Conservation (phyloP, 2,329 filamentous ascomycete species). For the Neurospora sp. region DNA sequence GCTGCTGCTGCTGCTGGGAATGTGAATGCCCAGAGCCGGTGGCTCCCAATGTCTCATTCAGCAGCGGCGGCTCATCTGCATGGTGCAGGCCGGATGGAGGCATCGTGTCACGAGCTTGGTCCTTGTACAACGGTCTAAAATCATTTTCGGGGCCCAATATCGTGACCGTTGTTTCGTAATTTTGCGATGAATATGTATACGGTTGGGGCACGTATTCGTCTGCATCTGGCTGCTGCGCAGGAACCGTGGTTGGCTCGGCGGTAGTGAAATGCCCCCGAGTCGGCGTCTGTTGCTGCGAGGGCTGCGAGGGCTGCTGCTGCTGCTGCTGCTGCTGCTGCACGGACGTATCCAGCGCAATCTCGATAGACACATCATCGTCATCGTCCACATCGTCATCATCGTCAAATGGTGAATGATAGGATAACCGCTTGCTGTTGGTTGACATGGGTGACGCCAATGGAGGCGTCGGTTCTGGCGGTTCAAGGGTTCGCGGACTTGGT, state of each 20-base stretch:
- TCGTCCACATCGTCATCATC: conserved; percentile 27
- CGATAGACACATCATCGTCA: conserved; percentile 30
- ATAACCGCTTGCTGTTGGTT: conserved; percentile 23
- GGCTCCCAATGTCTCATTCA: conserved; percentile 4
- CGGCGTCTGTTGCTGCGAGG: conserved; percentile 18
- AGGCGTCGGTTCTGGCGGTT: conserved; percentile 10
- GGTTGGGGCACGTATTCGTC: conserved; percentile 32
- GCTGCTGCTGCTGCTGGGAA: not conserved
- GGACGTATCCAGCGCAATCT: conserved; percentile 29
- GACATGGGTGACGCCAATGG: conserved; percentile 20
- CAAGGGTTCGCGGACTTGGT: not conserved
- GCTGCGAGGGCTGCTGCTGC: conserved; percentile 9
- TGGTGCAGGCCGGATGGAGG: conserved; percentile 10
- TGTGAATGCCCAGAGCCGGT: conserved; percentile 4
- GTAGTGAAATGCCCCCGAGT: conserved; percentile 17
- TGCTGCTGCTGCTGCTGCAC: conserved; percentile 9
- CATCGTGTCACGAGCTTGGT: conserved; percentile 13
- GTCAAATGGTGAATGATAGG: conserved; percentile 43
- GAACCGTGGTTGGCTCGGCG: conserved; percentile 6
- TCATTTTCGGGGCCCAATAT: conserved; percentile 38
- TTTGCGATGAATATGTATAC: conserved; percentile 24
- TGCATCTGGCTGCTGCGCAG: conserved; percentile 3
- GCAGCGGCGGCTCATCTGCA: conserved; percentile 10
- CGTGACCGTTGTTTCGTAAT: conserved; percentile 36
- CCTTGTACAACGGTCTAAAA: conserved; percentile 22